A percentile compares a stretch with the other conserved stretches of the same genome.
These are phyloP conservation scores for Myochromella boudieri DNA, from an alignment of 768 basidiomycete genomes.

Conservation along the genomic window DNA sequence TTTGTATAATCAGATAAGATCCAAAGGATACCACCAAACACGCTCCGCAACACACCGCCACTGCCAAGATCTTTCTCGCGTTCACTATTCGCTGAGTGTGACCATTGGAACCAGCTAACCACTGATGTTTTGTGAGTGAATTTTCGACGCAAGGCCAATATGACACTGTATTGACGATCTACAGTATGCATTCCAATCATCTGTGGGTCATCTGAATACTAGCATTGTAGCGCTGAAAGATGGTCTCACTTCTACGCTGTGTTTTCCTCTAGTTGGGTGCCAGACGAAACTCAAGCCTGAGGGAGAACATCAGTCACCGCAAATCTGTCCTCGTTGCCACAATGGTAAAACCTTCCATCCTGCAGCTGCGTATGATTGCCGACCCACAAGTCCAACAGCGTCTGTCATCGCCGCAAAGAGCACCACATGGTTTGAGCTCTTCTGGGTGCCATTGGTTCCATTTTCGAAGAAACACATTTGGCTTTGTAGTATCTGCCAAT, in stretches of 20 bases:
- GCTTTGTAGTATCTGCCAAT: constrained; percentile 73
- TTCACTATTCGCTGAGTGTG: no score
- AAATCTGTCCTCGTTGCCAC: constrained; percentile 70
- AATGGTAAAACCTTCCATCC: constrained; percentile 51
- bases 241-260: background rate
- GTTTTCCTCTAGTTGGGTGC: constrained; percentile 56
- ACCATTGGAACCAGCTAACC: no score
- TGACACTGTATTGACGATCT: background rate
- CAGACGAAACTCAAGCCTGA: constrained; percentile 58
- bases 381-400: constrained; percentile 31
- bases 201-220: constrained; percentile 31
- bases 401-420: constrained; percentile 63
- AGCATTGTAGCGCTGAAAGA: background rate
- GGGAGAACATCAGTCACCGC: constrained; percentile 43
- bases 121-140: constrained; percentile 25
- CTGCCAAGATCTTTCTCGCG: no score
- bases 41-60: no score
- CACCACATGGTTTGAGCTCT: constrained; percentile 75
- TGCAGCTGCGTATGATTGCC: constrained; percentile 2
- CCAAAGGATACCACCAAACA: no score
- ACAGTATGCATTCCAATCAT: constrained; percentile 55
- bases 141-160: background rate
- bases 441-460: constrained; percentile 71
- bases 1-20: constrained; percentile 14
- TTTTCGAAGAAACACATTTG: constrained; percentile 62